Evolutionary conservation across 108 stramenopile species (phyloP).

Genomic region (Nitzschia inconspicua): DNA sequence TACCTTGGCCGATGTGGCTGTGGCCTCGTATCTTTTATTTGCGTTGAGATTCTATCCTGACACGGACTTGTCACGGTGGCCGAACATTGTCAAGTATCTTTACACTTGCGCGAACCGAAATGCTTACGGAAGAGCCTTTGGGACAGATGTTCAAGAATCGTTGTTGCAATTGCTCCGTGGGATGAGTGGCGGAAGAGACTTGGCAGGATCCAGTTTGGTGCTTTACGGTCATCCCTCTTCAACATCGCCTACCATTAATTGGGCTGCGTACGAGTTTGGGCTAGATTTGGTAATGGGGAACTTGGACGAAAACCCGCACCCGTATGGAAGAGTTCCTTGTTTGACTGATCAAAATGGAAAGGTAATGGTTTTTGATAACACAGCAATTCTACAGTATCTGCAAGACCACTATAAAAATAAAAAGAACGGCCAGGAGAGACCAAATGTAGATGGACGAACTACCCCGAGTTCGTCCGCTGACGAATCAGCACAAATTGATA

Average conservation of each 20-base stretch:
- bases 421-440: neutral
- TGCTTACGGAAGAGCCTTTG: neutral
- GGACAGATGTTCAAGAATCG: neutral
- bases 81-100: neutral
- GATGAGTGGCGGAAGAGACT: neutral
- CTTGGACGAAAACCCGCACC: conserved; percentile 67
- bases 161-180: neutral
- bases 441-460: too few relatives aligned
- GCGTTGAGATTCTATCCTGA: conserved; percentile 3
- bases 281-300: conserved; percentile 40
- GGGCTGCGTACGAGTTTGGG: conserved; percentile 64
- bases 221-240: conserved; percentile 26
- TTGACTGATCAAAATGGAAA: conserved; percentile 53
- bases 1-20: neutral
- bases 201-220: neutral
- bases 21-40: conserved; percentile 1
- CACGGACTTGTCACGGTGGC: neutral
- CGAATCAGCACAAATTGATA: conserved; percentile 38
- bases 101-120: neutral
- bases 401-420: conserved; percentile 3
- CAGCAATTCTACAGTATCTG: conserved; percentile 78
- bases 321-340: conserved; percentile 78
- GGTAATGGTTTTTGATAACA: conserved; percentile 73
- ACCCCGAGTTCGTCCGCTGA: conserved; percentile 7
- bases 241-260: conserved; percentile 74